phyloP scores from a whole-genome alignment of 805 yeast species.

The Candida tibetensis region DNA sequence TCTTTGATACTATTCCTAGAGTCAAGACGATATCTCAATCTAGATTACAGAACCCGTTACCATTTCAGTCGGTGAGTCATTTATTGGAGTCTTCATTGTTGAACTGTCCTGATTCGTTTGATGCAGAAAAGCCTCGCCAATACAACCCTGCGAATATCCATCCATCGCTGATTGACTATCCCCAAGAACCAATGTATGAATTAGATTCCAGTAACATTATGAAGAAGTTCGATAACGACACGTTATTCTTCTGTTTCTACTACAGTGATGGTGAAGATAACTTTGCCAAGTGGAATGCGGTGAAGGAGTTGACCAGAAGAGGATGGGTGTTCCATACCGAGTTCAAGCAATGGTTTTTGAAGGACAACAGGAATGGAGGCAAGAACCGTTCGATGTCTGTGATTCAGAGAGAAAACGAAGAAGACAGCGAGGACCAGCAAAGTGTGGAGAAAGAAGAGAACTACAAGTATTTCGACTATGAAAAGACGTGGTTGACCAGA shows the following conservation, averaged over 20 bases:
- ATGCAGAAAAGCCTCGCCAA: slow-evolving; percentile 79
- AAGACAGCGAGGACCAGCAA: slow-evolving; percentile 14
- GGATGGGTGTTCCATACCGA: slow-evolving; percentile 81
- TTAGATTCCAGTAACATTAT: slow-evolving; percentile 58
- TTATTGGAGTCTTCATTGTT: slow-evolving; percentile 74
- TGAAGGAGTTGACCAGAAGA: slow-evolving; percentile 71
- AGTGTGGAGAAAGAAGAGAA: slow-evolving; percentile 42
- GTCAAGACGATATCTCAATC: slow-evolving; percentile 32
- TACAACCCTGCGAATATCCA: slow-evolving; percentile 79
- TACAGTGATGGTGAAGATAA: slow-evolving; percentile 50
- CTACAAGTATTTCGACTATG: slow-evolving; percentile 85
- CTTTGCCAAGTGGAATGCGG: slow-evolving; percentile 52
- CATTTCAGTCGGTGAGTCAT: slow-evolving; percentile 51
- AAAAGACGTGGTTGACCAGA: slow-evolving; percentile 51
- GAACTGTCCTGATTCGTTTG: slow-evolving; percentile 91
- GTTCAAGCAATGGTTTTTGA: slow-evolving; percentile 77
- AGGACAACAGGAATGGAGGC: slow-evolving; percentile 51
- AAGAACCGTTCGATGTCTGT: slow-evolving; percentile 25
- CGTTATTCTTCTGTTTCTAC: slow-evolving; percentile 89
- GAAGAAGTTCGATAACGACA: slow-evolving; percentile 76
- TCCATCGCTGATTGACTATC: slow-evolving; percentile 87
- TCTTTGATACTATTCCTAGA: slow-evolving; percentile 23
- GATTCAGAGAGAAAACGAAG: slow-evolving; percentile 16
- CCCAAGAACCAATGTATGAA: slow-evolving; percentile 76
- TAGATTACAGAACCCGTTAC: slow-evolving; percentile 51